These are phyloP conservation scores for Tetrahymena elliotti DNA, from an alignment of 73 alveolate genomes.

Conservation along the genomic window DNA sequence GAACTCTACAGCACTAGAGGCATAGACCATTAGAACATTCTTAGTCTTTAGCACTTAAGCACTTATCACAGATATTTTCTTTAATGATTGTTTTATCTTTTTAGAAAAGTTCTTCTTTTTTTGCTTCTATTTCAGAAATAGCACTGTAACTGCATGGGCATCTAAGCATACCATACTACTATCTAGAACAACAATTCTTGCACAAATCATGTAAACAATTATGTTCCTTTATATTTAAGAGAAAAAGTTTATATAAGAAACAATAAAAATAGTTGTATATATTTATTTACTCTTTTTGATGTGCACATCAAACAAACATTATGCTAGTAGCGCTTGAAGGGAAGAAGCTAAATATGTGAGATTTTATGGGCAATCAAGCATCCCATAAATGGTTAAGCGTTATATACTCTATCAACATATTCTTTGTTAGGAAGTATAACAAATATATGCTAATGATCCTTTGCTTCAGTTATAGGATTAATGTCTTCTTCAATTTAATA, in stretches of 20 bases:
- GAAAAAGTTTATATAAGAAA: not conserved
- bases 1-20: not conserved
- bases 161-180: not conserved
- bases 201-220: not conserved
- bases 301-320: not conserved
- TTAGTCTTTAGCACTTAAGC: not conserved
- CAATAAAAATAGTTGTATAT: not conserved
- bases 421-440: not conserved
- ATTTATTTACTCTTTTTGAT: not conserved
- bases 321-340: not conserved
- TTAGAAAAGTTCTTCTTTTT: not conserved
- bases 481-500: not conserved
- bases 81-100: not conserved
- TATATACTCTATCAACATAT: not conserved
- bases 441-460: not conserved
- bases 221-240: not conserved
- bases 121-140: not conserved
- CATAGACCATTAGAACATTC: not conserved
- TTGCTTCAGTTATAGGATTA: not conserved
- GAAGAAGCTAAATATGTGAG: not conserved
- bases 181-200: not conserved
- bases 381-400: not conserved
- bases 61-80: not conserved
- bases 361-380: not conserved
- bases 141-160: not conserved